Evolutionary conservation across 1,284 basidiomycete genomes (phyloP).

Genomic region (Cystobasidium slooffiae): DNA sequence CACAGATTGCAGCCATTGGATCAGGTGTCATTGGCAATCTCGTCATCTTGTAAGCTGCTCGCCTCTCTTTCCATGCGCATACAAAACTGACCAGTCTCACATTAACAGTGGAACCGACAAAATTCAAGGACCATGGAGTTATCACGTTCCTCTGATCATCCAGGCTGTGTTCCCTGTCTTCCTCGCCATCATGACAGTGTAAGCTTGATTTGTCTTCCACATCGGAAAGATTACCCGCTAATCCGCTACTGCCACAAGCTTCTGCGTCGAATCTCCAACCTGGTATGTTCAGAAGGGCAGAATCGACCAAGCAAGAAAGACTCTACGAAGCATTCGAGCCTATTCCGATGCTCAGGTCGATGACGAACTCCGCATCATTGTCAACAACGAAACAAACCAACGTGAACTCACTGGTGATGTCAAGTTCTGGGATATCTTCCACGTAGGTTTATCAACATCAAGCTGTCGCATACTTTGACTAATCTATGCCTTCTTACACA

Average conservation of each 20-base stretch:
- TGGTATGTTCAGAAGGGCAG: constrained; percentile 11
- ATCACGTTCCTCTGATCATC: constrained; percentile 8
- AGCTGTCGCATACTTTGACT: background rate
- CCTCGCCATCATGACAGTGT: background rate
- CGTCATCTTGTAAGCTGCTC: background rate
- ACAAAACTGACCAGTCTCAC: background rate
- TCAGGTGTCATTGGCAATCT: background rate
- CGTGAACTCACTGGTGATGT: constrained; percentile 3
- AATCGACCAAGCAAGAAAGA: background rate
- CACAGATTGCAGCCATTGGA: constrained; percentile 3
- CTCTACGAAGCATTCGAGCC: constrained; percentile 6
- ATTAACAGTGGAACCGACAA: constrained; percentile 5
- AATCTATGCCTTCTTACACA: no score
- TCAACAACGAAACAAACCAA: background rate
- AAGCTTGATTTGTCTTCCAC: background rate
- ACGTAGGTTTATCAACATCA: background rate
- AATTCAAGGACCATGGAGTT: background rate
- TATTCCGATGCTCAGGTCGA: constrained; percentile 16
- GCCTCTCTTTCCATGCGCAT: background rate
- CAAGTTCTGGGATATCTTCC: constrained; percentile 15
- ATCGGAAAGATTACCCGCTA: background rate
- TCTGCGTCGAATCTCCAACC: constrained; percentile 7
- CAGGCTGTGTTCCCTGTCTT: constrained; percentile 9
- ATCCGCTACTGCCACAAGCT: background rate
- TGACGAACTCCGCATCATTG: constrained; percentile 11